Evolutionary conservation across 805 yeast genomes (phyloP).

Genomic region (Metschnikowia picachoensis): DNA sequence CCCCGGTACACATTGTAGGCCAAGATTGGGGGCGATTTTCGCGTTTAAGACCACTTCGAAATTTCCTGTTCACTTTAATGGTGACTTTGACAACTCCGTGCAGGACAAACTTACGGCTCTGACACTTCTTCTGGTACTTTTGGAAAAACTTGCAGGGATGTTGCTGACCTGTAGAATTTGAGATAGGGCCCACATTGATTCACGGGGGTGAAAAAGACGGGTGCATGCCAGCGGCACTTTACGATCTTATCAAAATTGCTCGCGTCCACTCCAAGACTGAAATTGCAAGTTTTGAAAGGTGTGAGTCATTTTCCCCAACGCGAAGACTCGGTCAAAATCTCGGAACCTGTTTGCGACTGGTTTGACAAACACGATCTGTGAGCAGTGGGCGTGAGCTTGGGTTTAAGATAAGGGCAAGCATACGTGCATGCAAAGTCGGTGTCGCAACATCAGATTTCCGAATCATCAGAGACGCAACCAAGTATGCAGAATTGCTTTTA

Average conservation of each 20-base stretch:
- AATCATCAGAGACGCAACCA: no score
- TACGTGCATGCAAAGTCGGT: not conserved
- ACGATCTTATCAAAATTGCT: slow-evolving; percentile 21
- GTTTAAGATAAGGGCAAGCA: no score
- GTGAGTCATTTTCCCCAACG: slow-evolving; percentile 41
- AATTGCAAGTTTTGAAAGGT: slow-evolving; percentile 23
- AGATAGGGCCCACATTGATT: slow-evolving; percentile 34
- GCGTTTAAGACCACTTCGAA: slow-evolving; percentile 31
- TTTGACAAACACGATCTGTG: slow-evolving; percentile 15
- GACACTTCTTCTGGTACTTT: slow-evolving; percentile 27
- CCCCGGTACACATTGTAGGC: slow-evolving; percentile 37
- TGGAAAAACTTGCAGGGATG: slow-evolving; percentile 17
- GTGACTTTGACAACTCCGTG: slow-evolving; percentile 40
- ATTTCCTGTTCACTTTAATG: slow-evolving; percentile 33
- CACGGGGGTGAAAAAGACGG: slow-evolving; percentile 38
- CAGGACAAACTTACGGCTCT: slow-evolving; percentile 23
- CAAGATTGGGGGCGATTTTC: slow-evolving; percentile 45
- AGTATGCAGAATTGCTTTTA: no score
- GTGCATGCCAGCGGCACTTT: slow-evolving; percentile 32
- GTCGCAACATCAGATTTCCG: no score
- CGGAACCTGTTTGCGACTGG: slow-evolving; percentile 27
- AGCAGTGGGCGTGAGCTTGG: no score
- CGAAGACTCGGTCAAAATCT: slow-evolving; percentile 32
- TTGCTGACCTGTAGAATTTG: slow-evolving; percentile 29
- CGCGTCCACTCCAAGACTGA: slow-evolving; percentile 18